Conservation (phyloP, 1,139 yeast species). For the Blastobotrys proliferans region DNA sequence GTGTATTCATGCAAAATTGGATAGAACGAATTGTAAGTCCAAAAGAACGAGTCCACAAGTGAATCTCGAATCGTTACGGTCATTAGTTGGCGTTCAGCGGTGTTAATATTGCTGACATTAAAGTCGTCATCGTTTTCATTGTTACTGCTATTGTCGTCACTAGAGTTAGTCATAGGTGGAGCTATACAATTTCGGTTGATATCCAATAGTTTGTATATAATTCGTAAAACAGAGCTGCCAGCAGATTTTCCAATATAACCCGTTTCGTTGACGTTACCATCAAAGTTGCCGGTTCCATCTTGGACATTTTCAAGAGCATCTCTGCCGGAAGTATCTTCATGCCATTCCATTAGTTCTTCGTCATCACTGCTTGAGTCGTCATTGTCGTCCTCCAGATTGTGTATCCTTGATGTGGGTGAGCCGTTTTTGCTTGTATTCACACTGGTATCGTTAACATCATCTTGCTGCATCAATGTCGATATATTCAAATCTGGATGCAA, state of each 20-base stretch:
- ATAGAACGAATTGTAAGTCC: constrained; percentile 10
- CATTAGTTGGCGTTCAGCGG: constrained; percentile 7
- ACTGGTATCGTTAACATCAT: background rate
- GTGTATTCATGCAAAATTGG: constrained; percentile 12
- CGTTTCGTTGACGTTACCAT: constrained; percentile 1
- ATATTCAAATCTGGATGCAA: constrained; percentile 13
- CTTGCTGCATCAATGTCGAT: background rate
- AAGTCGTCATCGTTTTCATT: constrained; percentile 2
- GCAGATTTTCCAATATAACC: constrained; percentile 14
- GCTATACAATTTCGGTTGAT: constrained; percentile 3
- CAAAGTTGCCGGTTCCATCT: constrained; percentile 12
- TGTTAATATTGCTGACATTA: background rate
- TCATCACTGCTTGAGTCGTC: no score
- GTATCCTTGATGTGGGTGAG: no score
- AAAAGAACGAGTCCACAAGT: constrained; percentile 10
- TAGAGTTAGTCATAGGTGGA: constrained; percentile 5
- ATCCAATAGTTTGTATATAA: constrained; percentile 10
- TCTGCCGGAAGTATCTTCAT: constrained; percentile 11
- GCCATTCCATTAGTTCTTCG: constrained; percentile 9
- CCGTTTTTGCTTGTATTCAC: no score
- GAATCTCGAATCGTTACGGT: constrained; percentile 3
- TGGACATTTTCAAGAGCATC: constrained; percentile 5
- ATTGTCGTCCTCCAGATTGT: no score
- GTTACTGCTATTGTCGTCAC: constrained; percentile 4
- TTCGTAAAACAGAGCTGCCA: constrained; percentile 7